phyloP scores from a whole-genome alignment of 2,329 filamentous ascomycete species.

The Penicillium sp. region DNA sequence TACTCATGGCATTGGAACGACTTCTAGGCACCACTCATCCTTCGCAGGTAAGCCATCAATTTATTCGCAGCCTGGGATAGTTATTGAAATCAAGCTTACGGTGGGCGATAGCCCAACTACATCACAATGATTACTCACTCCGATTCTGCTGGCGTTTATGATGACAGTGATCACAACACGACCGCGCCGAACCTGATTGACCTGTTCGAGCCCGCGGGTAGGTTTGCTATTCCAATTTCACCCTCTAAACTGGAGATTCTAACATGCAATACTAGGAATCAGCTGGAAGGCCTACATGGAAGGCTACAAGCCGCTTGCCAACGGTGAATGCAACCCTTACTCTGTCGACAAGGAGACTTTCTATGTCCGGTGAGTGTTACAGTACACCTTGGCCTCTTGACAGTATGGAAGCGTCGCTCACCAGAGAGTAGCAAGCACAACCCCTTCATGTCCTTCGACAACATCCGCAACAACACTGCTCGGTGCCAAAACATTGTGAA shows the following conservation, averaged over 20 bases:
- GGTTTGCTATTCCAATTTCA: no score
- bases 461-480: slow-evolving; percentile 13
- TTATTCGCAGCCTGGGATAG: no score
- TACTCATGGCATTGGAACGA: no score
- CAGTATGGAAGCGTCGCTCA: neutral
- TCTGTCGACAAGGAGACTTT: slow-evolving; percentile 4
- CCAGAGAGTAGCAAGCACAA: slow-evolving; percentile 11
- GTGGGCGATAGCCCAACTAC: slow-evolving; percentile 13
- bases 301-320: slow-evolving; percentile 10
- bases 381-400: no score
- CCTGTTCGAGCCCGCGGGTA: slow-evolving; percentile 14
- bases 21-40: slow-evolving; percentile 11
- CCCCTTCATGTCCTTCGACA: slow-evolving; percentile 18
- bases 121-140: slow-evolving; percentile 14
- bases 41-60: slow-evolving; percentile 6
- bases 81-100: no score
- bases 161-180: slow-evolving; percentile 13
- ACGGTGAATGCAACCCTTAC: slow-evolving; percentile 12
- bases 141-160: slow-evolving; percentile 9
- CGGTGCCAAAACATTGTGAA: slow-evolving; percentile 17
- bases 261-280: no score
- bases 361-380: slow-evolving; percentile 12
- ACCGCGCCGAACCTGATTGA: slow-evolving; percentile 12
- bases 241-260: no score
- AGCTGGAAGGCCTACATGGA: slow-evolving; percentile 14